Evolutionary conservation across 305 asterid genomes (phyloP).

Genomic region (Coffea humblotiana): DNA sequence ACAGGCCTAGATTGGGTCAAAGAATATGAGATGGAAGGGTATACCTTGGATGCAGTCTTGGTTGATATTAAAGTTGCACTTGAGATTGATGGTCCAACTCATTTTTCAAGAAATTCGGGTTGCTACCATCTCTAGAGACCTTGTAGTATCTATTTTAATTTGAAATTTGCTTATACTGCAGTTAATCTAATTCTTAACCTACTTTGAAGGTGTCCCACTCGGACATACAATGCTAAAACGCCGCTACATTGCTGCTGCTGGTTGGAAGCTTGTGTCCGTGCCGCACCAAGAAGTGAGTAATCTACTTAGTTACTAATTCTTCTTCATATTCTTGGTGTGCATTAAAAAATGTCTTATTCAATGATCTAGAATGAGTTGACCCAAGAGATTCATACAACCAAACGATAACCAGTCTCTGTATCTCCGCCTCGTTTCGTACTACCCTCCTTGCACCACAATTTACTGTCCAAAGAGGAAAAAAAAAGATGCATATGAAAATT

Average conservation of each 20-base stretch:
- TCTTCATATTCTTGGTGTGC: neutral
- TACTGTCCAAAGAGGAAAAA: neutral
- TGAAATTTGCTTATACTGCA: neutral
- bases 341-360: neutral
- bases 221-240: conserved; percentile 91
- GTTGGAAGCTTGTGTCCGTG: conserved; percentile 80
- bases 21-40: conserved; percentile 71
- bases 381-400: neutral
- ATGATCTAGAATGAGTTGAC: neutral
- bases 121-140: conserved; percentile 15
- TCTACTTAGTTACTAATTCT: conserved; percentile 10
- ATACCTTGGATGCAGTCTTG: conserved; percentile 81
- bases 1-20: conserved; percentile 89
- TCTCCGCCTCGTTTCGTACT: neutral
- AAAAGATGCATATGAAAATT: neutral
- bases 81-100: conserved; percentile 95
- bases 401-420: neutral
- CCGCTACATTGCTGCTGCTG: conserved; percentile 76
- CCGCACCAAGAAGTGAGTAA: conserved; percentile 71
- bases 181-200: neutral
- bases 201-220: conserved; percentile 60
- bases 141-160: neutral
- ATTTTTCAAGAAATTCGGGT: conserved; percentile 93
- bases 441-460: neutral
- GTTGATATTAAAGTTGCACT: conserved; percentile 73